These are phyloP conservation scores for Thalassiosira hispida DNA, from an alignment of 352 stramenopile genomes.

Conservation along the genomic window DNA sequence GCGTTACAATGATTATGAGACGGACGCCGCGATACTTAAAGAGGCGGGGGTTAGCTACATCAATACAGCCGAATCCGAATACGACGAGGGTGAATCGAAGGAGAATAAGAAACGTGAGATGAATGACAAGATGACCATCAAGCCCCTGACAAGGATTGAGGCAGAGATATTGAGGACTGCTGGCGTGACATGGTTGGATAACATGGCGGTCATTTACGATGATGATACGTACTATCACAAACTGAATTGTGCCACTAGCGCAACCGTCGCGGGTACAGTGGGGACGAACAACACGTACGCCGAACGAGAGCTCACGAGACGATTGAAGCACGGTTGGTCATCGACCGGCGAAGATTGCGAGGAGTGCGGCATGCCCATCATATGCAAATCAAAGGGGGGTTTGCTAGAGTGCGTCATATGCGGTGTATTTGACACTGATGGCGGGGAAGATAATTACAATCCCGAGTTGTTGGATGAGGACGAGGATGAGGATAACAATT, in stretches of 20 bases:
- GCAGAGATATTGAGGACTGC: constrained; percentile 40
- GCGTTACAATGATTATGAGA: constrained; percentile 27
- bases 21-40: constrained; percentile 46
- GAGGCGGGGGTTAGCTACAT: constrained; percentile 34
- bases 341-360: constrained; percentile 30
- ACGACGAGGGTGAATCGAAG: neutral
- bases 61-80: constrained; percentile 1
- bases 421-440: constrained; percentile 34
- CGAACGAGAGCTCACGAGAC: constrained; percentile 38
- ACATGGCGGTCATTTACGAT: neutral
- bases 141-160: constrained; percentile 23
- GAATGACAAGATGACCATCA: constrained; percentile 13
- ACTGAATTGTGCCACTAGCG: neutral
- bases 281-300: constrained; percentile 45
- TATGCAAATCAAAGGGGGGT: constrained; percentile 23
- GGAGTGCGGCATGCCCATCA: constrained; percentile 51
- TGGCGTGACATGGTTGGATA: constrained; percentile 19
- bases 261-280: constrained; percentile 1
- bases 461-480: constrained; percentile 1
- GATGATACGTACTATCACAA: constrained; percentile 6
- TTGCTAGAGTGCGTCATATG: constrained; percentile 54
- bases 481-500: neutral
- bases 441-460: constrained; percentile 19
- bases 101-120: constrained; percentile 1
- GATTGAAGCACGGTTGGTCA: constrained; percentile 49